Percentiles rank a stretch among this genome's conserved stretches.
Evolutionary conservation across 75 land plant species (phyloP).

Genomic region (Selaginella moellendorffii): DNA sequence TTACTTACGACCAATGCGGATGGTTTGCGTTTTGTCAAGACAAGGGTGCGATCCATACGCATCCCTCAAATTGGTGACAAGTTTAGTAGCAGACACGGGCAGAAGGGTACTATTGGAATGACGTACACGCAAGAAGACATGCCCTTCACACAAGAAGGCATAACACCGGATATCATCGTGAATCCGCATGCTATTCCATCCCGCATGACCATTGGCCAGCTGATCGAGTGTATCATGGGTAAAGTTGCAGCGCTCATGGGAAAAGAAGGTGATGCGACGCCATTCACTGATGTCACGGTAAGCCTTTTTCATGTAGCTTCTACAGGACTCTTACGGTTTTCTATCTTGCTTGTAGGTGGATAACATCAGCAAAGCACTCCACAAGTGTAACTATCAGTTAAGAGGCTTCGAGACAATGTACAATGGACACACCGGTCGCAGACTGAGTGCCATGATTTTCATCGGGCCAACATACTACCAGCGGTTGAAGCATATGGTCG

Average conservation of each 20-base stretch:
- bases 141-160: slow-evolving; percentile 99
- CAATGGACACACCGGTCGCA: slow-evolving; percentile 95
- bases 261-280: slow-evolving; percentile 99
- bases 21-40: slow-evolving; percentile 94
- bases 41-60: slow-evolving; percentile 89
- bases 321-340: neutral
- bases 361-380: slow-evolving; percentile 92
- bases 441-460: slow-evolving; percentile 80
- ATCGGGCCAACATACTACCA: slow-evolving; percentile 98
- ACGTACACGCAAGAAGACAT: slow-evolving; percentile 98
- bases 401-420: slow-evolving; percentile 99
- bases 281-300: slow-evolving; percentile 99
- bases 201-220: slow-evolving; percentile 99
- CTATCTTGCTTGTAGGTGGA: slow-evolving; percentile 49
- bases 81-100: slow-evolving; percentile 98
- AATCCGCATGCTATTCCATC: slow-evolving; percentile 99
- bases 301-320: slow-evolving; percentile 13
- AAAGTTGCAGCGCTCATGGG: slow-evolving; percentile 99
- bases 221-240: slow-evolving; percentile 99
- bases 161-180: slow-evolving; percentile 96
- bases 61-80: slow-evolving; percentile 99
- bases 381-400: slow-evolving; percentile 98
- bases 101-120: slow-evolving; percentile 99
- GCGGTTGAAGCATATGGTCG: slow-evolving; percentile 97
- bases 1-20: slow-evolving; percentile 93